A percentile compares a stretch with the other conserved stretches of the same genome.
These are phyloP conservation scores for Fusarium foetens DNA, from an alignment of 2,329 filamentous ascomycete genomes.

Conservation along the genomic window DNA sequence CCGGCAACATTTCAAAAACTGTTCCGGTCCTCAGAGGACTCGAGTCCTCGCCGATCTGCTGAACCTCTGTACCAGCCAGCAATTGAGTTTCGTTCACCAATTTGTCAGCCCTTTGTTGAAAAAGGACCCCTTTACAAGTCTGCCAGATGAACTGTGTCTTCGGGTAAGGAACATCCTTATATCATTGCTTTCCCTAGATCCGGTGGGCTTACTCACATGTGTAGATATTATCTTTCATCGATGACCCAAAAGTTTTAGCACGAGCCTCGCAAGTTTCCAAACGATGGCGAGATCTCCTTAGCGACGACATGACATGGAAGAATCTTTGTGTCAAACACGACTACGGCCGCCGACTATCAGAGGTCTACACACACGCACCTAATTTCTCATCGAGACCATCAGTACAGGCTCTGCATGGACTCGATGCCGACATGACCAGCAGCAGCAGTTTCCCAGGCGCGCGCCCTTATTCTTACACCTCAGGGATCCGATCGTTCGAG, in stretches of 20 bases:
- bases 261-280: constrained; percentile 95
- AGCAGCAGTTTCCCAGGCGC: constrained; percentile 59
- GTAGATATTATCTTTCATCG: constrained; percentile 94
- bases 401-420: constrained; percentile 46
- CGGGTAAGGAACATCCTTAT: constrained; percentile 68
- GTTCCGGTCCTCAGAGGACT: constrained; percentile 79
- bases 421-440: constrained; percentile 50
- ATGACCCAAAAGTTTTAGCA: constrained; percentile 93
- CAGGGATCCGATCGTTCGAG: constrained; percentile 66
- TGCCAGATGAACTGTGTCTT: constrained; percentile 93
- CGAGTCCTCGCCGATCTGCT: constrained; percentile 87
- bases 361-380: constrained; percentile 54
- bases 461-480: constrained; percentile 50
- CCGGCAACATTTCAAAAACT: constrained; percentile 80
- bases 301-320: constrained; percentile 98
- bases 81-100: constrained; percentile 94
- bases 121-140: constrained; percentile 92
- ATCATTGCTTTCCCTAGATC: neutral
- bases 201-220: constrained; percentile 4
- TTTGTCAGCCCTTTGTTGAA: constrained; percentile 94
- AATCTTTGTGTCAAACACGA: constrained; percentile 96
- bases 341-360: constrained; percentile 72
- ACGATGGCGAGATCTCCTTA: constrained; percentile 91
- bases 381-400: constrained; percentile 46
- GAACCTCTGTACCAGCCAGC: constrained; percentile 93